Evolutionary conservation across 2,329 filamentous ascomycete genomes (phyloP).

Genomic region (Ceratocystis cubensis): DNA sequence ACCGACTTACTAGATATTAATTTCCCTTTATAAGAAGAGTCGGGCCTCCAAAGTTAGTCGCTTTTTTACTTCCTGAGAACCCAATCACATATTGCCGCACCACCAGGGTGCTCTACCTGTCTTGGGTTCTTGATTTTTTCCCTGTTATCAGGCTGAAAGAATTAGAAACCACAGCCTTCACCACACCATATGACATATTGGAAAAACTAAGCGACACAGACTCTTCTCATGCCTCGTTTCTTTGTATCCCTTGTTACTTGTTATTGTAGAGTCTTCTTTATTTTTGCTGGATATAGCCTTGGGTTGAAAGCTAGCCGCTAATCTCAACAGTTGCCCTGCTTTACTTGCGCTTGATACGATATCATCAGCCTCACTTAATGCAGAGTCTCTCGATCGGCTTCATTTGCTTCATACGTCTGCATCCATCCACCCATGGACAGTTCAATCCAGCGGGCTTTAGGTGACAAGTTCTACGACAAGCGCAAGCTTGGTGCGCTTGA

Average conservation of each 20-base stretch:
- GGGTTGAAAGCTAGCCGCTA: neutral
- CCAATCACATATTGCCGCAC: neutral
- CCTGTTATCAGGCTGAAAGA: neutral
- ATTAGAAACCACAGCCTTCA: neutral
- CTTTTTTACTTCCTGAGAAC: neutral
- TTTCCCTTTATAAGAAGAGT: neutral
- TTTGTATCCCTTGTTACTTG: neutral
- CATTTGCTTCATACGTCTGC: neutral
- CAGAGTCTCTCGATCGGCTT: neutral
- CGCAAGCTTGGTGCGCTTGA: slow-evolving; percentile 92
- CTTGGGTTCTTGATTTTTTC: neutral
- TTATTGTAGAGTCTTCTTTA: neutral
- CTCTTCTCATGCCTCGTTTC: neutral
- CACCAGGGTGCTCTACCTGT: neutral
- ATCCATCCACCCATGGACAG: slow-evolving; percentile 55
- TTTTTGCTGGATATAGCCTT: neutral
- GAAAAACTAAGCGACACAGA: too few relatives aligned
- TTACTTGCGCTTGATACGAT: neutral
- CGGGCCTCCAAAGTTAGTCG: neutral
- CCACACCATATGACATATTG: neutral
- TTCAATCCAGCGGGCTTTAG: slow-evolving; percentile 78
- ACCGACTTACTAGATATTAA: neutral
- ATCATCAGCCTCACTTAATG: neutral
- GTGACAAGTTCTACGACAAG: slow-evolving; percentile 98
- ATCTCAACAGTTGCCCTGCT: neutral